Conservation (phyloP, 1,139 yeast species). For the Hansenula anomala region DNA sequence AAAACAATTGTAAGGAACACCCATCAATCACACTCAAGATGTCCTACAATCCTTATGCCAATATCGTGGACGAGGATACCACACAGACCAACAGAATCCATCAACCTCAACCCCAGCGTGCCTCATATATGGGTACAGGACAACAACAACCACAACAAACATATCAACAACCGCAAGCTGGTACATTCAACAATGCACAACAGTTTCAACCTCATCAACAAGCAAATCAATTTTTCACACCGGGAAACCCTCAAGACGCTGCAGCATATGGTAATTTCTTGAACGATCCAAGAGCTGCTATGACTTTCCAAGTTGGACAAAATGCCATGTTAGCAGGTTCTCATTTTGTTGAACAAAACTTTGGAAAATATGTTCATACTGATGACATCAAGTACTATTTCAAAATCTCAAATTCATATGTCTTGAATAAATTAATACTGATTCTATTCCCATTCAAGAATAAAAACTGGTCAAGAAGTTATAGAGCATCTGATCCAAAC, state of each 20-base stretch:
- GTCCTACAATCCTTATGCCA: constrained; percentile 37
- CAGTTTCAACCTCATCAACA: constrained; percentile 2
- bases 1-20: not conserved
- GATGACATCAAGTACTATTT: constrained; percentile 74
- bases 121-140: constrained; percentile 5
- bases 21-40: constrained; percentile 17
- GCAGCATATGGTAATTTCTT: constrained; percentile 36
- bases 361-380: constrained; percentile 45
- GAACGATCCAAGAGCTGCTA: constrained; percentile 74
- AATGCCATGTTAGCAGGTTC: constrained; percentile 66
- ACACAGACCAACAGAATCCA: constrained; percentile 14
- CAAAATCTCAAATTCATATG: constrained; percentile 88
- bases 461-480: constrained; percentile 65
- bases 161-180: constrained; percentile 7
- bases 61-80: constrained; percentile 9
- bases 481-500: constrained; percentile 8
- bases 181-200: constrained; percentile 2
- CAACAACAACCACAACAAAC: constrained; percentile 9
- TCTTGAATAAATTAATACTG: constrained; percentile 63
- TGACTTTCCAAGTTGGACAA: constrained; percentile 89
- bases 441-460: constrained; percentile 86
- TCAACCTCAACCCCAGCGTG: constrained; percentile 23
- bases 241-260: constrained; percentile 3
- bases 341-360: constrained; percentile 69
- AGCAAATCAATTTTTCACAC: constrained; percentile 8